A percentile compares a stretch with the other conserved stretches of the same genome.
Evolutionary conservation across 2,329 filamentous ascomycete genomes (phyloP).

Genomic region (Aspergillus transmontanensis): DNA sequence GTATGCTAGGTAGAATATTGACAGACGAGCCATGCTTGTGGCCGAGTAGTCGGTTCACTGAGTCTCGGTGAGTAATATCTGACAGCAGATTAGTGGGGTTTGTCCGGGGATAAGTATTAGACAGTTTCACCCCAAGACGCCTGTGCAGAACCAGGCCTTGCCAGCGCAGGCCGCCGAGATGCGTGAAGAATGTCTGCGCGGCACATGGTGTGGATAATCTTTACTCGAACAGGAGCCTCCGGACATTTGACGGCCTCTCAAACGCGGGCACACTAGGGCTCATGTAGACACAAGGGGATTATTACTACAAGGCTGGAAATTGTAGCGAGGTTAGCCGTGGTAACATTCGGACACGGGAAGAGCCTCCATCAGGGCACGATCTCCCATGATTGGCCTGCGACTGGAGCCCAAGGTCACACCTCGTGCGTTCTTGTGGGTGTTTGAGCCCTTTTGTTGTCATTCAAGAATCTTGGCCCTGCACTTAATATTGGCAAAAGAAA

Average conservation of each 20-base stretch:
- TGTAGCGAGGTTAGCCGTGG: not conserved
- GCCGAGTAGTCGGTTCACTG: too few relatives aligned
- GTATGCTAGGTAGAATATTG: not conserved
- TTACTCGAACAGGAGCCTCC: not conserved
- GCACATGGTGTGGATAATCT: not conserved
- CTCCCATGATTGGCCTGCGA: not conserved
- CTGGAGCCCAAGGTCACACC: not conserved
- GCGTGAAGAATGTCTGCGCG: not conserved
- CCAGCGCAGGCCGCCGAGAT: not conserved
- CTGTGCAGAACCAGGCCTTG: not conserved
- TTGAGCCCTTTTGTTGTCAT: not conserved
- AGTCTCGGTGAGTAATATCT: too few relatives aligned
- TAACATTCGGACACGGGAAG: not conserved
- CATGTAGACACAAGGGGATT: not conserved
- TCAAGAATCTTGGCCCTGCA: not conserved
- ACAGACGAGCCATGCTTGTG: slow-evolving; percentile 9
- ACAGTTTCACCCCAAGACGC: not conserved
- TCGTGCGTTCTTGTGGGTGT: not conserved
- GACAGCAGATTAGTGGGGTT: not conserved
- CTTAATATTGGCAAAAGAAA: not conserved
- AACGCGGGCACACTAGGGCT: not conserved
- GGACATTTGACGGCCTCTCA: not conserved
- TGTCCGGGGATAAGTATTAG: not conserved
- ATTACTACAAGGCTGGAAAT: not conserved
- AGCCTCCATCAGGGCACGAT: not conserved